Base-by-base conservation (phyloP, 495 filamentous ascomycete species). In the Clavariopsis aquatica region DNA sequence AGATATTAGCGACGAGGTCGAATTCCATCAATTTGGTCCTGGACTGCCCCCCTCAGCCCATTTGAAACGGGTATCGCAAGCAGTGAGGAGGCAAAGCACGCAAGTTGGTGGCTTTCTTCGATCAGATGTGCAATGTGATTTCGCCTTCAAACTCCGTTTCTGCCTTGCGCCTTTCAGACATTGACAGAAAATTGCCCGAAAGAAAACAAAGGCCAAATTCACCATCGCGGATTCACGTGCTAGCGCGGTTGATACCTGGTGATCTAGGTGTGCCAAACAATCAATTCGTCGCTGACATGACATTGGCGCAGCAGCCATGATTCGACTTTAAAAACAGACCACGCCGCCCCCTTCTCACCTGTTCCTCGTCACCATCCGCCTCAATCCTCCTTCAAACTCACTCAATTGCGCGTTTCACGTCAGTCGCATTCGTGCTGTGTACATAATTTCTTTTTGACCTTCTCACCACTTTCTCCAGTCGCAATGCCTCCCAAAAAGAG, bases 401-500 rank as follows among this genome's bases (percentile, higher is more conserved):
- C 2, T 38, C 57, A 60, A 49, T 51, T 38, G 24, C 20, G 20
- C 57, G 2, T n/a, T 43, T 46, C 8, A 3, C 49, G 20, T 13
- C 2, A 23, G 6, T 57, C 52, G 41, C 61, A 23, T 57, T 43
- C 24, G 1, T 29, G 43, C 19, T 34, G 22, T 53, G 49, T 56
- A 47, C 29, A 41, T 53, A 38, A 27, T 52, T 52, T 31, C 8
- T 12, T 55, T 56, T 54, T 36, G 28, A 22, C 8, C 26, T 12
- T 26, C 49, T 13, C 49, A 15, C n/a, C 26, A 29, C 36, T 20
- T 5, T n/a, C 49, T 46, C 3, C 26, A 1, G n/a, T 36, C 24
- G 13, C 45, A 43, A 64, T 64, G 61, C 20, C 31, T 36, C 61
- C 61, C 43, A 64, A 64, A 46, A 64, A 64, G 24, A 34, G 34